Conservation (phyloP, 768 basidiomycete genomes). For the Termitomyces sp. region DNA sequence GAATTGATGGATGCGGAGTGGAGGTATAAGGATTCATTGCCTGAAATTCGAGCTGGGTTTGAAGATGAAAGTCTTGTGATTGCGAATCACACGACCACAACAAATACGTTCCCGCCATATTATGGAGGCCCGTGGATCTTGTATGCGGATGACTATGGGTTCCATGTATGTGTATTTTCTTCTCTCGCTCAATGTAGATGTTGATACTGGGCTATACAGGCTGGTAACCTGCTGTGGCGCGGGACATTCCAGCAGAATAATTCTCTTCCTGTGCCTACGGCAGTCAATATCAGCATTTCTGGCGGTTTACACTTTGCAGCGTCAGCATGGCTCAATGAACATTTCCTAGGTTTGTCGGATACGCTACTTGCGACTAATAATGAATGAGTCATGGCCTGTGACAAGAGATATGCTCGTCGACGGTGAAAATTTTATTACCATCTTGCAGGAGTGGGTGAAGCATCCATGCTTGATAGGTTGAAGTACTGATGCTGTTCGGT, state of each 20-base stretch:
- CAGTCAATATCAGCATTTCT: conserved; percentile 13
- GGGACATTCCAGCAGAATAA: conserved; percentile 11
- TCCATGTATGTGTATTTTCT: conserved; percentile 6
- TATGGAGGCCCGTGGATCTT: conserved; percentile 15
- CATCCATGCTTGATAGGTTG: not conserved
- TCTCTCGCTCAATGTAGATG: not conserved
- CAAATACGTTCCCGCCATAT: conserved; percentile 10
- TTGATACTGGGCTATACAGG: not conserved
- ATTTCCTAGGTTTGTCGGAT: conserved; percentile 11
- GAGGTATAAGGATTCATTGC: conserved; percentile 13
- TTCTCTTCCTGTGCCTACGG: conserved; percentile 5
- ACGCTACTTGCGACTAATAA: conserved; percentile 12
- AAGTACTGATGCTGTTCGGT: not conserved
- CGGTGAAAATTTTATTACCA: conserved; percentile 8
- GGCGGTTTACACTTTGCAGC: conserved; percentile 14
- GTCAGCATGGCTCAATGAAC: conserved; percentile 12
- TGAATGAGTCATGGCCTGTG: conserved; percentile 12
- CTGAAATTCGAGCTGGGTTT: conserved; percentile 8
- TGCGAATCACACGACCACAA: conserved; percentile 12
- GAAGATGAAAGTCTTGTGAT: conserved; percentile 6
- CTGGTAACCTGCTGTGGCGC: conserved; percentile 14
- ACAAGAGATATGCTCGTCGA: conserved; percentile 7
- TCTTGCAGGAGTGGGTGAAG: conserved; percentile 11
- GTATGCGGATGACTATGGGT: conserved; percentile 15
- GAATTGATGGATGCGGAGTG: conserved; percentile 7